Conservation (phyloP, 129 eudicot genomes). For the Artemisia annua region DNA sequence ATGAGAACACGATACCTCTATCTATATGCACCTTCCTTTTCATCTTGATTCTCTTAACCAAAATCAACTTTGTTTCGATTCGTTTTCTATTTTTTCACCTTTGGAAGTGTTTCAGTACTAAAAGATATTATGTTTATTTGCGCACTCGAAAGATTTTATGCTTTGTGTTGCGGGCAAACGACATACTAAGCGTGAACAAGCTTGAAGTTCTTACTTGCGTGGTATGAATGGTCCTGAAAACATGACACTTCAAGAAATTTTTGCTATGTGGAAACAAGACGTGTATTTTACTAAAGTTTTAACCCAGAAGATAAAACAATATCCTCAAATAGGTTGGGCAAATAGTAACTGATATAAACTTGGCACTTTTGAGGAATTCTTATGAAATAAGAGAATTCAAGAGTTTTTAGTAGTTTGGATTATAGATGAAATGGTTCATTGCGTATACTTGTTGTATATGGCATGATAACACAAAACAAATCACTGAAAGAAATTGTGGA, state of each 20-base stretch:
- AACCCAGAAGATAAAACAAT: background rate
- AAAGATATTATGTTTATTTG: no score
- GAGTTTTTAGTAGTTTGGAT: background rate
- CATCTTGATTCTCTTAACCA: constrained; percentile 13
- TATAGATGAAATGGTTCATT: background rate
- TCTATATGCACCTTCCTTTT: constrained; percentile 21
- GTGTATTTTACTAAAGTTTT: background rate
- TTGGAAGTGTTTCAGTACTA: background rate
- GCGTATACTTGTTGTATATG: background rate
- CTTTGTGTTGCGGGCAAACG: background rate
- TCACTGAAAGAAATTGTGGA: background rate
- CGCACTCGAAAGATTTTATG: background rate
- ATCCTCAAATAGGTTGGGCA: background rate
- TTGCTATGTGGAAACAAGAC: background rate
- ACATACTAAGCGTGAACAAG: background rate
- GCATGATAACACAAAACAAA: background rate
- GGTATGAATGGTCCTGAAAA: background rate
- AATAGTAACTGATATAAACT: no score
- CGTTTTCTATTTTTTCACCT: background rate
- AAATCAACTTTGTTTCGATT: constrained; percentile 1
- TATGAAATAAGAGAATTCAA: background rate
- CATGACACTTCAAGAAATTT: background rate
- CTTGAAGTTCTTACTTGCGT: background rate
- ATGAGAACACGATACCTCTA: constrained; percentile 27
- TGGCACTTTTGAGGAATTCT: background rate